Conservation (phyloP, 805 yeast species). For the Pichia nanzhaoensis region DNA sequence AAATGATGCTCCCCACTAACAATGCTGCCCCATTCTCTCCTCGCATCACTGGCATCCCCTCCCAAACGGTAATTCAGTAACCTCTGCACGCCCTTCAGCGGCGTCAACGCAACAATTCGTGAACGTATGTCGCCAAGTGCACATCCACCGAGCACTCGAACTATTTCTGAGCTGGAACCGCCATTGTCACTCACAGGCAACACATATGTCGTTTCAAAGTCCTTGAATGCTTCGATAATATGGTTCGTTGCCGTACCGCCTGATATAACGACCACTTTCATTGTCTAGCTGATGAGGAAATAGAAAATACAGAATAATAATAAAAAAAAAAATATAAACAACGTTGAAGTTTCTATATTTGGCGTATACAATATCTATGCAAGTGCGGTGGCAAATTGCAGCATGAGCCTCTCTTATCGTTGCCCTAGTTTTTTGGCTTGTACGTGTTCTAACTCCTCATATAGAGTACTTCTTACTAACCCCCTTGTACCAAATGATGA, state of each 20-base stretch:
- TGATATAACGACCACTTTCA: constrained; percentile 37
- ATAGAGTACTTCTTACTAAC: background rate
- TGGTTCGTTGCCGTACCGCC: constrained; percentile 90
- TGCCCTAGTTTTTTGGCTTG: no score
- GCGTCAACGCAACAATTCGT: constrained; percentile 66
- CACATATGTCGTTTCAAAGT: constrained; percentile 43
- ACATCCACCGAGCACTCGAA: constrained; percentile 86
- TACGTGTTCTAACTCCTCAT: no score
- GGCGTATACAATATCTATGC: no score
- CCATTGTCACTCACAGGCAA: constrained; percentile 90
- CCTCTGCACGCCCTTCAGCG: constrained; percentile 30
- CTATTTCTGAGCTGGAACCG: constrained; percentile 86
- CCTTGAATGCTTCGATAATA: constrained; percentile 48
- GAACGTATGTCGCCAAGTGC: constrained; percentile 92
- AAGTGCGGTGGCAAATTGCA: no score
- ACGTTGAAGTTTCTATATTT: no score
- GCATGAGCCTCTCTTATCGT: no score
- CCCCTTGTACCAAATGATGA: background rate
- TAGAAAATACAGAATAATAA: no score
- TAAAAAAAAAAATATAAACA: no score
- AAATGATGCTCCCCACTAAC: constrained; percentile 72
- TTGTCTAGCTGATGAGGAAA: no score
- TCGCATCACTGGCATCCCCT: constrained; percentile 42
- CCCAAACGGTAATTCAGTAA: constrained; percentile 45
- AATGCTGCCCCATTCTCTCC: constrained; percentile 64